Percentiles rank a stretch among this genome's conserved stretches.
phyloP scores from a whole-genome alignment of 768 basidiomycete species.

The Thelephora ganbajun region DNA sequence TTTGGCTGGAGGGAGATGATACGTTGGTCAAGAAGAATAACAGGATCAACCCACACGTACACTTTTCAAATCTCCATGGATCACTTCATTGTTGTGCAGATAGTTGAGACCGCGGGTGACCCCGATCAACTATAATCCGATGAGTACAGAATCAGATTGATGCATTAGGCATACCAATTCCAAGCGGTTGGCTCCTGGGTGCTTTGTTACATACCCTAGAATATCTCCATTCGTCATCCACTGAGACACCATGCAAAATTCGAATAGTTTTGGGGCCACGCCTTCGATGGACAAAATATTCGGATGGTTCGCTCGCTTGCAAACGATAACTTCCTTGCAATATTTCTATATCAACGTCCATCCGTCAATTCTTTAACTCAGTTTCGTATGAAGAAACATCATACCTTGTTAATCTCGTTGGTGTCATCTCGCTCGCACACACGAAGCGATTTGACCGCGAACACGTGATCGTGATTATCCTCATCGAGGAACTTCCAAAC shows the following conservation, averaged over 20 bases:
- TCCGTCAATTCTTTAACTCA: too few relatives aligned
- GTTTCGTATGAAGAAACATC: neutral
- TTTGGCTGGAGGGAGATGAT: neutral
- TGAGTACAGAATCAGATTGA: neutral
- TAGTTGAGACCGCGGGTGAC: constrained; percentile 3
- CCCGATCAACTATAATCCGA: neutral
- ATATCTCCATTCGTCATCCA: constrained; percentile 3
- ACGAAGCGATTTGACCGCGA: neutral
- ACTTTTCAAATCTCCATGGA: constrained; percentile 5
- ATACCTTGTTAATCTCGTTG: neutral
- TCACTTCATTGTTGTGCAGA: constrained; percentile 2
- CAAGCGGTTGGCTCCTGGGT: neutral
- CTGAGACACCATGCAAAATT: constrained; percentile 2
- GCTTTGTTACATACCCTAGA: neutral
- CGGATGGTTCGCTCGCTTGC: neutral
- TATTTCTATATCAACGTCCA: neutral
- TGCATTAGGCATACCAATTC: neutral
- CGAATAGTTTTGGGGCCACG: neutral
- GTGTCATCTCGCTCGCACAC: neutral
- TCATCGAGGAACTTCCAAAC: neutral
- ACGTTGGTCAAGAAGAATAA: neutral
- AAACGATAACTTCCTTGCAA: neutral
- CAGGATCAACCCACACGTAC: neutral
- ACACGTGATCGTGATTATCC: neutral
- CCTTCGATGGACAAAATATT: neutral